Percentiles rank a stretch among this genome's conserved stretches.
Evolutionary conservation across 345 rosid species (phyloP).

Genomic region (Eucalyptus leucophloia): DNA sequence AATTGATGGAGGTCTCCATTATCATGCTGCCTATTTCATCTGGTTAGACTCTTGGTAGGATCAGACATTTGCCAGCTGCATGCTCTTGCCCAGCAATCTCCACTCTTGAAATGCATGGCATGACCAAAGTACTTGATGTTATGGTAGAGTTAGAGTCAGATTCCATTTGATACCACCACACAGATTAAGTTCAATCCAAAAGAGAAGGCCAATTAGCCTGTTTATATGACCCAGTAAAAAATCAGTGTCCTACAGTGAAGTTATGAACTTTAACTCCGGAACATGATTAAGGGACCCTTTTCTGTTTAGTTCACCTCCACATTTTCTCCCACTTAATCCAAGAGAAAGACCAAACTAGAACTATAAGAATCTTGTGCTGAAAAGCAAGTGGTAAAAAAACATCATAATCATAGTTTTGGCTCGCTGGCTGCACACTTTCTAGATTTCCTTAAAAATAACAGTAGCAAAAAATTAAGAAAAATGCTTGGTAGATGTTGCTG

Average conservation of each 20-base stretch:
- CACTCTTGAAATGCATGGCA: neutral
- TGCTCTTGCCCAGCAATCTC: neutral
- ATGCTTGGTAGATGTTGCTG: neutral
- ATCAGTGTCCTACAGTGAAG: neutral
- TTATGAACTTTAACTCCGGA: neutral
- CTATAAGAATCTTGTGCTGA: neutral
- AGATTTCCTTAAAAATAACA: neutral
- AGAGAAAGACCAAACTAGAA: neutral
- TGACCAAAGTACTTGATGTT: neutral
- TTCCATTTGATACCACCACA: neutral
- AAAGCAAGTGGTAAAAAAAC: neutral
- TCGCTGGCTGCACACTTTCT: neutral
- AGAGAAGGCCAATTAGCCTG: neutral
- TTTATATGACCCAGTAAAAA: neutral
- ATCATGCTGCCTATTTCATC: neutral
- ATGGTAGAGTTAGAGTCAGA: neutral
- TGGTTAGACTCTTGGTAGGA: neutral
- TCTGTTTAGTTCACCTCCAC: neutral
- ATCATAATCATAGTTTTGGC: neutral
- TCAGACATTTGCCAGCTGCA: neutral
- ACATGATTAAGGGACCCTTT: neutral
- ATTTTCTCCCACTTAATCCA: neutral
- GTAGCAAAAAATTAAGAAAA: neutral
- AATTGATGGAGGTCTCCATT: neutral
- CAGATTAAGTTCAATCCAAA: neutral